A percentile compares a stretch with the other conserved stretches of the same genome.
phyloP scores from a whole-genome alignment of 2,329 filamentous ascomycete species.

The Rhytidhysteron rufulum region DNA sequence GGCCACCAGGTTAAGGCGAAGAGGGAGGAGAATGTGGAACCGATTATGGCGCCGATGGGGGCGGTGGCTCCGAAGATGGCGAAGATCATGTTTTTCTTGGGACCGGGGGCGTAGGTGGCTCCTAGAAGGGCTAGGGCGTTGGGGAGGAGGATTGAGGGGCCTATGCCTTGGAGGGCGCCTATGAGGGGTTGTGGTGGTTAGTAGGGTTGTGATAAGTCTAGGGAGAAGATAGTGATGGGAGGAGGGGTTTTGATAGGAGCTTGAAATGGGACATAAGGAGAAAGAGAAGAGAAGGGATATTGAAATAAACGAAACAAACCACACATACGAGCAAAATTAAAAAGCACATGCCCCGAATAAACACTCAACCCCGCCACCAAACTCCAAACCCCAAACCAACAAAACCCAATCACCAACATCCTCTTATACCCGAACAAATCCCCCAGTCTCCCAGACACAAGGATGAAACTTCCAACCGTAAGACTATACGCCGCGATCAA shows the following conservation, averaged over 20 bases:
- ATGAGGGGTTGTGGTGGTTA: too few relatives aligned
- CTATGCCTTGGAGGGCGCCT: constrained; percentile 49
- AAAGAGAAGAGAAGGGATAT: too few relatives aligned
- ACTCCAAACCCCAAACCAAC: constrained; percentile 49
- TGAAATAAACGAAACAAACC: too few relatives aligned
- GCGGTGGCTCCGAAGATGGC: constrained; percentile 10
- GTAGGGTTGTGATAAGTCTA: too few relatives aligned
- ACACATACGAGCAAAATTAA: constrained; percentile 35
- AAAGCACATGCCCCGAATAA: constrained; percentile 36
- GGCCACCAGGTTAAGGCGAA: constrained; percentile 50
- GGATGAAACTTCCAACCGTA: constrained; percentile 50
- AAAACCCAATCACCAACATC: constrained; percentile 47
- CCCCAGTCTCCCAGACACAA: constrained; percentile 47
- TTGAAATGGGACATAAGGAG: too few relatives aligned
- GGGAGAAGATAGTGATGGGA: too few relatives aligned
- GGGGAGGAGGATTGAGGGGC: constrained; percentile 60
- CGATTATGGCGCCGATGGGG: constrained; percentile 36
- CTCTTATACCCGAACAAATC: constrained; percentile 50
- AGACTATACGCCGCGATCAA: constrained; percentile 47
- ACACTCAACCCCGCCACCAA: constrained; percentile 43
- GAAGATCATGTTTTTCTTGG: constrained; percentile 59
- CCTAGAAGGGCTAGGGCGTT: constrained; percentile 63
- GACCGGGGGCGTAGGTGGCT: constrained; percentile 53
- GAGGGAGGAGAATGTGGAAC: constrained; percentile 38
- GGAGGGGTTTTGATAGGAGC: too few relatives aligned